Evolutionary conservation across 2,329 filamentous ascomycete genomes (phyloP).

Genomic region (Verticillium nubilum): DNA sequence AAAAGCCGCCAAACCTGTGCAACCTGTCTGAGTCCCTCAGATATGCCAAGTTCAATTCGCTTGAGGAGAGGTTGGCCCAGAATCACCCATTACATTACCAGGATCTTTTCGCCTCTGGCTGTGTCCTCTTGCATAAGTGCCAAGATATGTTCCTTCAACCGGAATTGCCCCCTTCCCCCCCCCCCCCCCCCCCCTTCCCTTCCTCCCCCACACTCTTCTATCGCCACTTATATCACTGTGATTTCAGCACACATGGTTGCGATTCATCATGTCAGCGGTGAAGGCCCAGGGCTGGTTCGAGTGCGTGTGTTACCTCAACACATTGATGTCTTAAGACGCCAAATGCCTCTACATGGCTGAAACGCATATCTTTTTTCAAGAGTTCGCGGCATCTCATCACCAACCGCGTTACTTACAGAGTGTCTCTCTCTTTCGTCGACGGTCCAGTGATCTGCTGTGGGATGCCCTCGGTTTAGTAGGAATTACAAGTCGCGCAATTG

Average conservation of each 20-base stretch:
- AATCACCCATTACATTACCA: not conserved
- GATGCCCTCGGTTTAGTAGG: no score
- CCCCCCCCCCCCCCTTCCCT: not conserved
- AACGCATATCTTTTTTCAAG: no score
- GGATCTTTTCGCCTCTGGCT: not conserved
- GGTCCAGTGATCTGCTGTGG: no score
- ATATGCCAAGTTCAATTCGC: not conserved
- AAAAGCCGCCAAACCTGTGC: not conserved
- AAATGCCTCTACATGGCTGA: no score
- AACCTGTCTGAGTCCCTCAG: not conserved
- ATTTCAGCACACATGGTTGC: no score
- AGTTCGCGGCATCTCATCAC: no score
- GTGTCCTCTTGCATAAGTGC: not conserved
- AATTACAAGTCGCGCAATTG: no score
- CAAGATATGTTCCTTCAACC: not conserved
- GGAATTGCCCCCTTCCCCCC: not conserved
- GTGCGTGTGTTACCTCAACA: not conserved
- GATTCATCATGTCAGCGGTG: no score
- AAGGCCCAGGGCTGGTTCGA: no score
- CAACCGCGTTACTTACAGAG: no score
- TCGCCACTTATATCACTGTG: not conserved
- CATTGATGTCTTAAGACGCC: not conserved
- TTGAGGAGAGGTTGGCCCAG: not conserved
- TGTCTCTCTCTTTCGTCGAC: no score
- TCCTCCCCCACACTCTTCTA: not conserved